Conservation (phyloP, 495 filamentous ascomycete species). For the Aeminium ludgeri region DNA sequence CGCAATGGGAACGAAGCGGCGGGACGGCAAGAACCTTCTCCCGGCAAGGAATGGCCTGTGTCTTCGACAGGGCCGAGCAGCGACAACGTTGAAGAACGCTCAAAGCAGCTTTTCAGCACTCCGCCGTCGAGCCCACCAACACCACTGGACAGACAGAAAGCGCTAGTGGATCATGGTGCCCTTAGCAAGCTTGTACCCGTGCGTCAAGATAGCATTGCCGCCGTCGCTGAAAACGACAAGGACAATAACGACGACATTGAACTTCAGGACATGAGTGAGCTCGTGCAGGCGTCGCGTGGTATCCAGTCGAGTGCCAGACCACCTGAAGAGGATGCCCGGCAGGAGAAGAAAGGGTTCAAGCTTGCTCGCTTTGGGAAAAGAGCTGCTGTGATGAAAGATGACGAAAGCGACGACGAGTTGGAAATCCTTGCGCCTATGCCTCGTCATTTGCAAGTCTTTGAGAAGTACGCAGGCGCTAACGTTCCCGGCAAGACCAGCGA, state of each 20-base stretch:
- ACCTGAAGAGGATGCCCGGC: neutral
- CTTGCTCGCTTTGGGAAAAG: slow-evolving; percentile 9
- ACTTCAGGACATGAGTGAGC: slow-evolving; percentile 4
- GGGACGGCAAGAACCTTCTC: neutral
- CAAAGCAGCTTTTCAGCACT: slow-evolving; percentile 19
- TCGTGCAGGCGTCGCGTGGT: slow-evolving; percentile 4
- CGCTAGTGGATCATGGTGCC: slow-evolving; percentile 12
- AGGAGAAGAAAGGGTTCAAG: slow-evolving; percentile 4
- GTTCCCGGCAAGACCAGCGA: neutral
- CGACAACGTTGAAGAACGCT: slow-evolving; percentile 4
- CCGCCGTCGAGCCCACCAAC: slow-evolving; percentile 26
- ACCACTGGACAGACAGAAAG: slow-evolving; percentile 13
- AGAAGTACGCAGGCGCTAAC: slow-evolving; percentile 26
- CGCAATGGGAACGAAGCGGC: neutral
- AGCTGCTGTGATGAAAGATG: neutral
- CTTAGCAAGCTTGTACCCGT: slow-evolving; percentile 14
- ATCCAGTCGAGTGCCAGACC: neutral
- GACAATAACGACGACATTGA: slow-evolving; percentile 10
- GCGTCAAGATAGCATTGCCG: slow-evolving; percentile 8
- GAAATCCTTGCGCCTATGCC: slow-evolving; percentile 15
- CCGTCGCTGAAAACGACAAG: neutral
- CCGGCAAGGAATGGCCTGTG: slow-evolving; percentile 6
- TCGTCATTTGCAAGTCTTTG: slow-evolving; percentile 43
- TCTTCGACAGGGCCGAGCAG: slow-evolving; percentile 9
- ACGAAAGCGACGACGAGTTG: slow-evolving; percentile 12